Evolutionary conservation across 768 basidiomycete genomes (phyloP), one percentile per base, ranked within the genome.

Genomic region (Tylopilus cervinicoccineus): DNA sequence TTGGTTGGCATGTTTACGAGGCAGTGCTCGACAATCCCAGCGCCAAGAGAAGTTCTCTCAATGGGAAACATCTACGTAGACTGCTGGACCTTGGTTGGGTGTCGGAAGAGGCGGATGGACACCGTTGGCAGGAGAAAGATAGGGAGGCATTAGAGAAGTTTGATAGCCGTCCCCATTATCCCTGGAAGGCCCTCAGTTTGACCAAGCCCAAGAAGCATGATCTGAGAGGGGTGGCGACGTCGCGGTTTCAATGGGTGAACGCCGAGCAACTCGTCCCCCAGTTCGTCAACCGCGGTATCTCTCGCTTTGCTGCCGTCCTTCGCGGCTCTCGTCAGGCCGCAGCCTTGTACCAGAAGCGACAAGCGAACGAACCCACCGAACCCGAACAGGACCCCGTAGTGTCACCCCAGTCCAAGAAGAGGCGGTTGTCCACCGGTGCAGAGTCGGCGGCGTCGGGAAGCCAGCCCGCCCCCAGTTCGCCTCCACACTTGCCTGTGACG

Each of bases 1-100:
- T 62, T 38, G 56, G 50, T 17, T 67, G 65, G 65, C 54, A 67
- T 31, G 48, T 60, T n/a, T 67, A 67, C 32, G 67, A 68, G 43
- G 29, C 52, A 0, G 14, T 60, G 2, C 55, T 67, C 23, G 55
- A 54, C 1, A 60, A 64, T 36, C 33, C 52, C 12, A 53, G 45
- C 26, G 41, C 57, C 0, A 43, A 52, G 23, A 56, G 66, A 28
- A 51, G 17, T 31, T 12, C 60, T 12, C 45, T 65, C 34, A 58
- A 52, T 9, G 67, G 62, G 11, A 54, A 50, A 39, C 39, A 59
- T 28, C 40, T 66, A n/a, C 64, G 67, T 37, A 50, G 65, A 52
- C 50, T 67, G 23, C 41, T 67, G 5, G 64, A 62, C 38, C 47
- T 67, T 10, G 58, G 60, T 19, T 67, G 66, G 67, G 51, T 67